Percentiles rank a stretch among this genome's conserved stretches.
These are phyloP conservation scores for Clonostachys rhizophaga DNA, from an alignment of 2,329 filamentous ascomycete species.

Conservation along the genomic window DNA sequence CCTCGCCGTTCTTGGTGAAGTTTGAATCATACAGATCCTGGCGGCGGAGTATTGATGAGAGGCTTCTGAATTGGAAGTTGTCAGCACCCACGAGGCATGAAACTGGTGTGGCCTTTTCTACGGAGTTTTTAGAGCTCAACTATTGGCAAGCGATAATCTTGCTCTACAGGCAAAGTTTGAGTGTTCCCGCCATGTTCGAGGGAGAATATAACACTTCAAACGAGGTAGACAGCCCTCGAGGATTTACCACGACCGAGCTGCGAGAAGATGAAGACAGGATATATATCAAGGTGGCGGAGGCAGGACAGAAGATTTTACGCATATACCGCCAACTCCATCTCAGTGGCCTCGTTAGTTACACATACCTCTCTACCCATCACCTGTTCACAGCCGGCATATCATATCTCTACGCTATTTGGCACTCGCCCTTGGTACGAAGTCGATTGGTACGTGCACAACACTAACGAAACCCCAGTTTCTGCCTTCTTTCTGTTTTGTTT, in stretches of 20 bases:
- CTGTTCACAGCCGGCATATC: conserved; percentile 97
- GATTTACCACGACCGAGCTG: conserved; percentile 56
- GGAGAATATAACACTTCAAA: conserved; percentile 67
- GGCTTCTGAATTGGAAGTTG: conserved; percentile 82
- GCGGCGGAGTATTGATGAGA: conserved; percentile 80
- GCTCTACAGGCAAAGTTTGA: conserved; percentile 87
- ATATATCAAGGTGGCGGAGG: conserved; percentile 91
- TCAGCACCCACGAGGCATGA: conserved; percentile 72
- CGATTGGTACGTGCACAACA: conserved; percentile 62
- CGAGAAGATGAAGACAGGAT: conserved; percentile 84
- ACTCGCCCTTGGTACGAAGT: conserved; percentile 83
- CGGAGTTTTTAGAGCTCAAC: conserved; percentile 88
- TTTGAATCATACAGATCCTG: conserved; percentile 86
- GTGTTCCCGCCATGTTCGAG: conserved; percentile 79
- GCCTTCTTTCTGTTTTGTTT: neutral
- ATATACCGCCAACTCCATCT: conserved; percentile 88
- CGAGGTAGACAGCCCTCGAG: conserved; percentile 58
- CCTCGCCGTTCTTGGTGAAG: conserved; percentile 78
- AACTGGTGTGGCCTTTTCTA: conserved; percentile 84
- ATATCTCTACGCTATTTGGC: conserved; percentile 96
- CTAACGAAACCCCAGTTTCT: neutral
- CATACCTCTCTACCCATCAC: conserved; percentile 91
- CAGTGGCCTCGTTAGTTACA: conserved; percentile 88
- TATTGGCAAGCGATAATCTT: conserved; percentile 98
- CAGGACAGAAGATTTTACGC: conserved; percentile 86